Percentiles rank a stretch among this genome's conserved stretches.
These are phyloP conservation scores for Penicillium italicum DNA, from an alignment of 2,329 filamentous ascomycete species.

Conservation along the genomic window DNA sequence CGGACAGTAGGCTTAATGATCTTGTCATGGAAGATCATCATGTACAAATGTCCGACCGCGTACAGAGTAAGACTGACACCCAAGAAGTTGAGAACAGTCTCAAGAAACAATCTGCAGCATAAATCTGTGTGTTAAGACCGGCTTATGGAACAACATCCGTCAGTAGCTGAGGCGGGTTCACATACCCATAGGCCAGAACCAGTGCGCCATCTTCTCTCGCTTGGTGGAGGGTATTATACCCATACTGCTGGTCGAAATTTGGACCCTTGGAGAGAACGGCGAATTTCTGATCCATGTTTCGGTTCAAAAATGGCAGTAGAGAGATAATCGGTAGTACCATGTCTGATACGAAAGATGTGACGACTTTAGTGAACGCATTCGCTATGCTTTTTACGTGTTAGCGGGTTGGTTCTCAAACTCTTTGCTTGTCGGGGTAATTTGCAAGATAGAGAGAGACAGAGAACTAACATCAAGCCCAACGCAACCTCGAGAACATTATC, in stretches of 20 bases:
- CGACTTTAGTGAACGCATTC: conserved; percentile 65
- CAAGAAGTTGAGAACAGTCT: conserved; percentile 60
- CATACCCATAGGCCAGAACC: conserved; percentile 66
- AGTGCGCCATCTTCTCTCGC: conserved; percentile 69
- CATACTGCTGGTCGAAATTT: conserved; percentile 48
- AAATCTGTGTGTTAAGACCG: neutral
- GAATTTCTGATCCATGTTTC: conserved; percentile 72
- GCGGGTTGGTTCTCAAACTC: neutral
- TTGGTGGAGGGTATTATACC: conserved; percentile 68
- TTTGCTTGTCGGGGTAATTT: too few relatives aligned
- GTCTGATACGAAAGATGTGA: conserved; percentile 68
- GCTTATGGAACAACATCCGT: neutral
- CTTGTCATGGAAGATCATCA: conserved; percentile 58
- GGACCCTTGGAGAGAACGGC: conserved; percentile 60
- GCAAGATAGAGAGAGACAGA: neutral
- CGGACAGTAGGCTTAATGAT: conserved; percentile 69
- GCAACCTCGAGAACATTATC: conserved; percentile 74
- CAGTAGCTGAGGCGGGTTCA: neutral
- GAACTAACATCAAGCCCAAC: conserved; percentile 64
- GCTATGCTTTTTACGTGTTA: conserved; percentile 50
- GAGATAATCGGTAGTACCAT: conserved; percentile 67
- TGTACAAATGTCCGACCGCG: conserved; percentile 60
- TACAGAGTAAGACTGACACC: conserved; percentile 65
- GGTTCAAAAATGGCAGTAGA: conserved; percentile 64
- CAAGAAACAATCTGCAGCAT: conserved; percentile 21